Base-by-base conservation (phyloP, 2,329 filamentous ascomycete genomes). In the Aspergillus jensenii region DNA sequence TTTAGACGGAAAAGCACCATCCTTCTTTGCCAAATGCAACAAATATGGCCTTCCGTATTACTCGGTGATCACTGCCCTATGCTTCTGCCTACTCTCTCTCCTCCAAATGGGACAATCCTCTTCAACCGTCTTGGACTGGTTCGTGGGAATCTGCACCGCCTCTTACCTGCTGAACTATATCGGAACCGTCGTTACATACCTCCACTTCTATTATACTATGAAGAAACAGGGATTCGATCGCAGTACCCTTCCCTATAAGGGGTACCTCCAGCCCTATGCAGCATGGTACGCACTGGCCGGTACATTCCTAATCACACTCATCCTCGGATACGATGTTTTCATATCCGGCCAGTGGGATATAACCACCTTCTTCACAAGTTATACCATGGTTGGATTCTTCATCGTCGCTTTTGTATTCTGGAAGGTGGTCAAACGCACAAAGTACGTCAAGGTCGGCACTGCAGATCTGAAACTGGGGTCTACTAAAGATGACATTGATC, bases 291-390 rank as follows among this genome's bases (percentile, higher is more conserved):
- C 84, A 0, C 73, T 90, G 0, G 68, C 77, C 1, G 84, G 83
- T 25, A 89, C 86, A 0, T 81, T 82, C 27, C 71, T 89, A 57
- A 90, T 92, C 85, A 82, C 84, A 0, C 83, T 91, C 62, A 83
- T 90, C 1, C 83, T 87, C 6, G 90, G 89, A 0, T 93, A 90
- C 60, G 81, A 85, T 0, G 85, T 91, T 0, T 93, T 92, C 65
- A 68, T 91, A 45, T 83, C 85, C 0, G 79, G 78, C 4, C 76
- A 80, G 3, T 91, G 87, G 89, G 80, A 84, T 57, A 69, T 86
- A 0, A 80, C 84, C 6, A 82, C 81, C 14, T 93, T 92, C 68
- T 74, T 91, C 25, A 88, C 90, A 68, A 86, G 84, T 75, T 91
- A 91, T 71, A 83, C 84, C 78, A 50, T 79, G 66, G 81, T 91